phyloP scores from a whole-genome alignment of 2,329 filamentous ascomycete species.

The Alternaria alternata region DNA sequence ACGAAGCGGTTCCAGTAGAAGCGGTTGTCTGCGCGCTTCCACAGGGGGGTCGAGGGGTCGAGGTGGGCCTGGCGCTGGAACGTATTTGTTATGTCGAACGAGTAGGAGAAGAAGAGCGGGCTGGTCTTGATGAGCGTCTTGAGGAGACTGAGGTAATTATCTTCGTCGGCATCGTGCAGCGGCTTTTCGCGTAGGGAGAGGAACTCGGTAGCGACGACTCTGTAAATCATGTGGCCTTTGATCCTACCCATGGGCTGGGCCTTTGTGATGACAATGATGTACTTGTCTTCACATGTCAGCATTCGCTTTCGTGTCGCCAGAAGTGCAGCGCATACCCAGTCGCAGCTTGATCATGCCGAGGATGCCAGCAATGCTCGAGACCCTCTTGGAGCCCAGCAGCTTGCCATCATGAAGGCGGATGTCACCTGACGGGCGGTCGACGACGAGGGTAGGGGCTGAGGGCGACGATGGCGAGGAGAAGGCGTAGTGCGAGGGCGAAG shows the following conservation, averaged over 20 bases:
- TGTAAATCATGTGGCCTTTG: conserved; percentile 96
- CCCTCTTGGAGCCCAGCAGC: conserved; percentile 77
- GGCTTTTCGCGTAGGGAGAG: conserved; percentile 91
- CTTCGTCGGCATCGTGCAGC: conserved; percentile 91
- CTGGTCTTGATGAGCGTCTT: conserved; percentile 82
- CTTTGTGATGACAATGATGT: conserved; percentile 96
- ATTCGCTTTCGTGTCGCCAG: neutral
- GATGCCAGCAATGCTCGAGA: conserved; percentile 94
- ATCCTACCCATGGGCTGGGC: conserved; percentile 88
- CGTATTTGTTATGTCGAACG: conserved; percentile 93
- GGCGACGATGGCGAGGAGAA: conserved; percentile 96
- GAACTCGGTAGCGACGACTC: conserved; percentile 88
- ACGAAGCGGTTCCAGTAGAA: conserved; percentile 99
- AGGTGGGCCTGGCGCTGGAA: conserved; percentile 91
- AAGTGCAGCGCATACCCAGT: conserved; percentile 68
- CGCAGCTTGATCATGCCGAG: conserved; percentile 92
- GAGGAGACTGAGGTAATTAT: conserved; percentile 84
- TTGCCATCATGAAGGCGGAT: conserved; percentile 83
- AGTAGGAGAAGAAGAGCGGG: conserved; percentile 98
- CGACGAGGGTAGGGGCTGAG: conserved; percentile 82
- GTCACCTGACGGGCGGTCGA: conserved; percentile 93
- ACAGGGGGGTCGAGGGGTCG: conserved; percentile 76
- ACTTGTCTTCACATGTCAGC: conserved; percentile 72
- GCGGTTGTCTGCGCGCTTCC: conserved; percentile 92
- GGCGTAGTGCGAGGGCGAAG: conserved; percentile 89